Percentiles rank a stretch among this genome's conserved stretches.
Conservation (phyloP, 768 basidiomycete genomes). For the Harrya chromipes region DNA sequence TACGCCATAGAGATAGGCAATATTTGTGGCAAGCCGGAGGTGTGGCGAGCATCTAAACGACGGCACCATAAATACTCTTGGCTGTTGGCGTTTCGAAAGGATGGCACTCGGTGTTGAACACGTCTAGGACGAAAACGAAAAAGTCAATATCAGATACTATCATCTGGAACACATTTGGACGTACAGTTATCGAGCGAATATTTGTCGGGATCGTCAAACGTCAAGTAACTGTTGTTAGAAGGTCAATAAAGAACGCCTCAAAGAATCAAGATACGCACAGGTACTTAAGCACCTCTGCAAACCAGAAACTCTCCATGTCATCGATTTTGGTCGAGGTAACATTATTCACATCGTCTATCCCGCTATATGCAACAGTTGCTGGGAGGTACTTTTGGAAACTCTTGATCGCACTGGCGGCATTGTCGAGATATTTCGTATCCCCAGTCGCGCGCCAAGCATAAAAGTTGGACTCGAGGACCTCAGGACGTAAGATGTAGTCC, state of each 20-base stretch:
- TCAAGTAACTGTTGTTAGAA: slow-evolving; percentile 48
- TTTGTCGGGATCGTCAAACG: slow-evolving; percentile 65
- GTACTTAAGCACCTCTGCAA: slow-evolving; percentile 75
- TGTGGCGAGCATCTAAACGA: too few relatives aligned
- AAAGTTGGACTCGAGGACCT: slow-evolving; percentile 82
- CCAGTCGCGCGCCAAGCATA: slow-evolving; percentile 75
- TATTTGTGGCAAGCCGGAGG: too few relatives aligned
- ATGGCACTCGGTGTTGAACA: slow-evolving; percentile 74
- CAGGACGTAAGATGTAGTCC: slow-evolving; percentile 66
- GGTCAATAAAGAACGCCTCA: too few relatives aligned
- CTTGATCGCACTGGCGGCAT: slow-evolving; percentile 54
- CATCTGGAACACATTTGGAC: not conserved
- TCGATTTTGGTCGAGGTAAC: slow-evolving; percentile 43
- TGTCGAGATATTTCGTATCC: slow-evolving; percentile 61
- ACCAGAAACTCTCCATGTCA: slow-evolving; percentile 65
- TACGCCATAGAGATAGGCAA: too few relatives aligned
- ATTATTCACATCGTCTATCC: slow-evolving; percentile 55
- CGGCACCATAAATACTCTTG: slow-evolving; percentile 32
- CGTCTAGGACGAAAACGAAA: slow-evolving; percentile 38
- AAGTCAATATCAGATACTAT: too few relatives aligned
- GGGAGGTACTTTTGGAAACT: slow-evolving; percentile 57
- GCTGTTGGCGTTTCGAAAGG: slow-evolving; percentile 58
- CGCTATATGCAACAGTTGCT: slow-evolving; percentile 48
- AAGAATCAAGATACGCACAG: slow-evolving; percentile 36
- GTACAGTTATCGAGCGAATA: slow-evolving; percentile 63